Conservation (phyloP, 805 yeast species). For the Candida nemodendra region DNA sequence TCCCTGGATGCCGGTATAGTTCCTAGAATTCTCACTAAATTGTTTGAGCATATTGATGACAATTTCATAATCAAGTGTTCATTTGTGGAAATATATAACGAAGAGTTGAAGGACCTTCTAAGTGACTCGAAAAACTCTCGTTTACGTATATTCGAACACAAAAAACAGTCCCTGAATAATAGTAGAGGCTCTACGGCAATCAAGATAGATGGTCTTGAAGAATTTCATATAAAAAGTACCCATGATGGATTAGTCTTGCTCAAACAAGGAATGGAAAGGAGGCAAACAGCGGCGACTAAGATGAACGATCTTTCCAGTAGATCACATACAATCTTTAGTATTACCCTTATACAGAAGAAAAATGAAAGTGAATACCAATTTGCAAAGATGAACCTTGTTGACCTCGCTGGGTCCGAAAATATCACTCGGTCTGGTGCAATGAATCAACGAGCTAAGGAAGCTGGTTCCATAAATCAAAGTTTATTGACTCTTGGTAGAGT, state of each 20-base stretch:
- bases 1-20: constrained; percentile 45
- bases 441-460: constrained; percentile 85
- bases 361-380: constrained; percentile 27
- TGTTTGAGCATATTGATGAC: constrained; percentile 38
- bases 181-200: constrained; percentile 31
- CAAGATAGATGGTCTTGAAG: constrained; percentile 63
- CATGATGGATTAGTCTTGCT: constrained; percentile 56
- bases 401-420: constrained; percentile 94
- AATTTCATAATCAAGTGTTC: constrained; percentile 46
- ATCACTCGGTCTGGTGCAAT: constrained; percentile 84
- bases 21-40: constrained; percentile 45
- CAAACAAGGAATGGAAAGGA: constrained; percentile 53
- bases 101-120: constrained; percentile 43
- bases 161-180: constrained; percentile 11
- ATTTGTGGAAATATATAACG: constrained; percentile 53
- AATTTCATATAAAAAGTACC: constrained; percentile 53
- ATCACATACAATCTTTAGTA: constrained; percentile 75
- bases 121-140: constrained; percentile 33
- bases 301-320: constrained; percentile 73
- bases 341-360: constrained; percentile 50
- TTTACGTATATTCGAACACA: constrained; percentile 40
- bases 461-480: constrained; percentile 90
- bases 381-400: constrained; percentile 66
- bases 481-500: constrained; percentile 85
- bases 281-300: constrained; percentile 71